These are phyloP conservation scores for Colletotrichum australisinense DNA, from an alignment of 2,329 filamentous ascomycete genomes.

Conservation along the genomic window DNA sequence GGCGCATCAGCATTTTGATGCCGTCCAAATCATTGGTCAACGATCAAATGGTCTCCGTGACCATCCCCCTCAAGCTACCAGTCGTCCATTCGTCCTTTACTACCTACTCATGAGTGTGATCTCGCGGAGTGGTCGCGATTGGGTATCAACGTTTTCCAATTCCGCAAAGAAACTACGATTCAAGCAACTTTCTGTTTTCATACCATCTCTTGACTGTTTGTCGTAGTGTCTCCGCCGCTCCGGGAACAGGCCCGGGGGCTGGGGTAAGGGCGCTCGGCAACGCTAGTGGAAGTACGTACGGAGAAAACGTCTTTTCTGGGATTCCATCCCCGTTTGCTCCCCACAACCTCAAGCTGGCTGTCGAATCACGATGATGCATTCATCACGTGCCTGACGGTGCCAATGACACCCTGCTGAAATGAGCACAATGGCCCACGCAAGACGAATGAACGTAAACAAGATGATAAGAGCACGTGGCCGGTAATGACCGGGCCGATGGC, in stretches of 20 bases:
- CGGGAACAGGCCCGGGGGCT: background rate
- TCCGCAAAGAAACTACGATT: no score
- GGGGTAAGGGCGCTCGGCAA: background rate
- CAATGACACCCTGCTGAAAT: slow-evolving; percentile 2
- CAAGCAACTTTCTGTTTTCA: no score
- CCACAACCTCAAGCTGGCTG: background rate
- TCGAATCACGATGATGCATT: slow-evolving; percentile 17
- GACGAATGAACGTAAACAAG: background rate
- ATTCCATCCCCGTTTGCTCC: background rate
- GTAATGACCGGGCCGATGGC: background rate
- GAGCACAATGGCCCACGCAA: background rate
- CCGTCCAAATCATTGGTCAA: no score
- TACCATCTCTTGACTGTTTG: background rate
- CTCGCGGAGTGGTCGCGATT: no score
- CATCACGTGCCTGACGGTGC: slow-evolving; percentile 10
- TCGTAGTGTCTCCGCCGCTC: background rate
- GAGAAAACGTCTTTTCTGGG: slow-evolving; percentile 14
- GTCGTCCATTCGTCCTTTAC: no score
- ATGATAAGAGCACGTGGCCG: slow-evolving; percentile 22
- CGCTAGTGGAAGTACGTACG: slow-evolving; percentile 14
- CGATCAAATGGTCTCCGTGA: no score
- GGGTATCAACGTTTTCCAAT: no score
- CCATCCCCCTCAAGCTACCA: no score
- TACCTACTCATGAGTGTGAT: no score
- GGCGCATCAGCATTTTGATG: no score